Evolutionary conservation across 2,329 filamentous ascomycete species (phyloP).

Genomic region (Cladosporium sp.): DNA sequence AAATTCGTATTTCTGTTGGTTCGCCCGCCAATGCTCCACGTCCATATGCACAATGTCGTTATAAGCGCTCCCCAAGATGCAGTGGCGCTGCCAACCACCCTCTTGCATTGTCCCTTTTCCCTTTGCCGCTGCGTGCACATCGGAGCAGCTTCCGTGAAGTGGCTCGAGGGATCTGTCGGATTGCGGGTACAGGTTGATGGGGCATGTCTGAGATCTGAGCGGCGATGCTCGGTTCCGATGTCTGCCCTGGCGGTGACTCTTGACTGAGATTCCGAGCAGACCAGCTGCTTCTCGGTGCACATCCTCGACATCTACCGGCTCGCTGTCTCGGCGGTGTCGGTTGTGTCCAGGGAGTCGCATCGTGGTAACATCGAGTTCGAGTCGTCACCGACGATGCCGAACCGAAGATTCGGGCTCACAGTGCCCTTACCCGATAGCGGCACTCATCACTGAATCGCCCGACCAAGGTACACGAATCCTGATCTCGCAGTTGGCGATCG

Average conservation of each 20-base stretch:
- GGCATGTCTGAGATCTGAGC: slow-evolving; percentile 13
- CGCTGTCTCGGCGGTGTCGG: neutral
- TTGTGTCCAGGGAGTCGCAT: neutral
- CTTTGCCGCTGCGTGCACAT: neutral
- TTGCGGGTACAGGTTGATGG: neutral
- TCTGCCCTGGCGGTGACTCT: neutral
- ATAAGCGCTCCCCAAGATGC: neutral
- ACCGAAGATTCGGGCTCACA: slow-evolving; percentile 1
- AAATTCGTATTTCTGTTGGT: neutral
- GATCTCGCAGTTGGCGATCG: slow-evolving; percentile 5
- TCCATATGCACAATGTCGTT: neutral
- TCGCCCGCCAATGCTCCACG: neutral
- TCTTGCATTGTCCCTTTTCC: neutral
- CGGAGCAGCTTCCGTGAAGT: slow-evolving; percentile 1
- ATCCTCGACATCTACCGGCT: neutral
- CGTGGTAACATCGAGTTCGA: neutral
- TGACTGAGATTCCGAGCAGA: slow-evolving; percentile 17
- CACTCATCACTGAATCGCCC: neutral
- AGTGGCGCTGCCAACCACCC: neutral
- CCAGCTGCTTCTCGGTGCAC: slow-evolving; percentile 3
- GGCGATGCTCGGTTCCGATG: slow-evolving; percentile 14
- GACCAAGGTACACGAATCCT: neutral
- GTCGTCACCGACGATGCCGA: neutral
- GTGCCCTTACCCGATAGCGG: neutral
- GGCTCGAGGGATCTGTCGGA: neutral